Evolutionary conservation across 441 rosid species (phyloP).

Genomic region (Cnidoscolus chayamansa): DNA sequence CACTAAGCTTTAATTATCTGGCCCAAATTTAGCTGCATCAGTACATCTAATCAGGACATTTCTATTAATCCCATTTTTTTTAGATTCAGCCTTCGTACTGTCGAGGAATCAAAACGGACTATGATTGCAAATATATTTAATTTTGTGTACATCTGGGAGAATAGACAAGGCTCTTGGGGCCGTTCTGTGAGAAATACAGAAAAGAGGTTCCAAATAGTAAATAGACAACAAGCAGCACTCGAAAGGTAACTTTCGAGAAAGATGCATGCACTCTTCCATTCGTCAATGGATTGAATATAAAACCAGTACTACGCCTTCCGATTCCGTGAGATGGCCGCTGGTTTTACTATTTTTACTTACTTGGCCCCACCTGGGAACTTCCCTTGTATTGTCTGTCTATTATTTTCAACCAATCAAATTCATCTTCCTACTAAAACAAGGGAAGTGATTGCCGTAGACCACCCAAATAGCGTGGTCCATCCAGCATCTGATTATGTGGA

Average conservation of each 20-base stretch:
- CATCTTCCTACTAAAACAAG: background rate
- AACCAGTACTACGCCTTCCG: slow-evolving; percentile 4
- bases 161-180: background rate
- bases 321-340: background rate
- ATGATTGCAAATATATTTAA: background rate
- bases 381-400: no score
- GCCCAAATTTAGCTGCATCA: background rate
- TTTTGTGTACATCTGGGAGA: background rate
- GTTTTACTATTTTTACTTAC: background rate
- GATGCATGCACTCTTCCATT: slow-evolving; percentile 13
- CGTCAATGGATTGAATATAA: background rate
- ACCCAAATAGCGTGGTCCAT: background rate
- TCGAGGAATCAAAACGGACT: background rate
- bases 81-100: no score
- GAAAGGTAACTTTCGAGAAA: background rate
- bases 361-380: no score
- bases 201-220: slow-evolving; percentile 5
- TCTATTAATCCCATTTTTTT: no score
- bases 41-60: no score
- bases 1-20: background rate
- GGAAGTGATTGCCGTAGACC: background rate
- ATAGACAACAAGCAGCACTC: background rate
- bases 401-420: background rate
- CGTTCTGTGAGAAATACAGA: background rate
- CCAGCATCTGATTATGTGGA: background rate